phyloP scores from a whole-genome alignment of 306 rosid species.

The Dryas drummondii region DNA sequence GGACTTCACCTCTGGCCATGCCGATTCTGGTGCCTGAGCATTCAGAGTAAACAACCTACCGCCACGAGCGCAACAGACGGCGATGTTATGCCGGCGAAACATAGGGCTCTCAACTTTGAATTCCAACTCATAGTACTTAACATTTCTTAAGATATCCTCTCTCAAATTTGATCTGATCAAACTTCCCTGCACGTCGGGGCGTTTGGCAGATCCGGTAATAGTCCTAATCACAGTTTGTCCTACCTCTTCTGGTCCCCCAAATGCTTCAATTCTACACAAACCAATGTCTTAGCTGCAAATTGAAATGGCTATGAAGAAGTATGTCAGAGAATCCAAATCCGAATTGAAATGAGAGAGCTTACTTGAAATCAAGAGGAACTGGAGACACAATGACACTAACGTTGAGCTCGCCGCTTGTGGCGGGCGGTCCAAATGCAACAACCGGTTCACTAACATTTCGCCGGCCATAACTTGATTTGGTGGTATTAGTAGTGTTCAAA shows the following conservation, averaged over 20 bases:
- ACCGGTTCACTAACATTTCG: constrained; percentile 57
- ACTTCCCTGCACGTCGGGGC: constrained; percentile 58
- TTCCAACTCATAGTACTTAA: constrained; percentile 69
- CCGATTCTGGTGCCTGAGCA: constrained; percentile 90
- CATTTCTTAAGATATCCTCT: constrained; percentile 47
- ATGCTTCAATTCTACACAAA: constrained; percentile 65
- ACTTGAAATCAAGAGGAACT: constrained; percentile 80
- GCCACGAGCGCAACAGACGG: constrained; percentile 60
- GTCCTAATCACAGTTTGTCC: constrained; percentile 72
- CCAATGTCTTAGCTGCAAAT: background rate
- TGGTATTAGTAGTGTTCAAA: constrained; percentile 12
- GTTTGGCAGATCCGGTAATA: constrained; percentile 59
- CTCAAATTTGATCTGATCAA: constrained; percentile 58
- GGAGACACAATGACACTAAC: constrained; percentile 81
- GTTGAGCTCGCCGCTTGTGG: constrained; percentile 84
- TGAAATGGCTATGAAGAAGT: too few species aligned
- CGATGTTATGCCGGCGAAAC: constrained; percentile 64
- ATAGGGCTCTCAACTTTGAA: constrained; percentile 71
- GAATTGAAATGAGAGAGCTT: constrained; percentile 17
- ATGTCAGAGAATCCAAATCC: too few species aligned
- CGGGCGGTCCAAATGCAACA: constrained; percentile 89
- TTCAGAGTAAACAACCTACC: constrained; percentile 77
- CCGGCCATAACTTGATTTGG: constrained; percentile 34
- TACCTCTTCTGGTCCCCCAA: constrained; percentile 85
- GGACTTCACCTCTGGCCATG: constrained; percentile 56